Conservation (phyloP, 2,329 filamentous ascomycete genomes). For the Xylaria sp. region DNA sequence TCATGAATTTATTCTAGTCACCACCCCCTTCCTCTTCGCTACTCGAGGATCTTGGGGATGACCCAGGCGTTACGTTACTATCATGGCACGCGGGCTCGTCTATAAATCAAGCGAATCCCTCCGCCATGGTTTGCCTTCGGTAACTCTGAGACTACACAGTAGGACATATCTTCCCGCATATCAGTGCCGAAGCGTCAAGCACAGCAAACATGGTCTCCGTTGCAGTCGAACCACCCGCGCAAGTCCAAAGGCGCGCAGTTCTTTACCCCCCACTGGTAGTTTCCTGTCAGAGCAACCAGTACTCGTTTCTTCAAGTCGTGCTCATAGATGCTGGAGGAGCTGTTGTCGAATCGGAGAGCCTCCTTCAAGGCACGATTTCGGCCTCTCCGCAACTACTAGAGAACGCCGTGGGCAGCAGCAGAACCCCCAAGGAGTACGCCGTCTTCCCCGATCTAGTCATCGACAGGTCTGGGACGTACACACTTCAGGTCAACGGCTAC, state of each 20-base stretch:
- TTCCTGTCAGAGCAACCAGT: conserved; percentile 26
- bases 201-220: conserved; percentile 30
- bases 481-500: conserved; percentile 31
- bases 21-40: neutral
- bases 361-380: conserved; percentile 32
- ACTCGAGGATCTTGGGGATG: neutral
- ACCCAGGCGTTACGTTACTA: neutral
- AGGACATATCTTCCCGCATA: neutral
- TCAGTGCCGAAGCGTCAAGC: neutral
- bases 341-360: conserved; percentile 18
- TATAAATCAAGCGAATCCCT: conserved; percentile 21
- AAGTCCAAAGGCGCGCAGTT: conserved; percentile 32
- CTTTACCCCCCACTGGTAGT: conserved; percentile 38
- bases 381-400: conserved; percentile 25
- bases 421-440: conserved; percentile 25
- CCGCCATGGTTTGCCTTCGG: neutral
- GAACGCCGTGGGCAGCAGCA: conserved; percentile 25
- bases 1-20: neutral
- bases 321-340: conserved; percentile 34
- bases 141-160: neutral
- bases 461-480: conserved; percentile 31
- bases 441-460: conserved; percentile 35
- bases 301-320: conserved; percentile 33
- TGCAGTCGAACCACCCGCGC: conserved; percentile 35
- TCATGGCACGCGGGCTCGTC: neutral